Evolutionary conservation across 108 stramenopile genomes (phyloP).

Genomic region (Nannochloropsis gaditana): DNA sequence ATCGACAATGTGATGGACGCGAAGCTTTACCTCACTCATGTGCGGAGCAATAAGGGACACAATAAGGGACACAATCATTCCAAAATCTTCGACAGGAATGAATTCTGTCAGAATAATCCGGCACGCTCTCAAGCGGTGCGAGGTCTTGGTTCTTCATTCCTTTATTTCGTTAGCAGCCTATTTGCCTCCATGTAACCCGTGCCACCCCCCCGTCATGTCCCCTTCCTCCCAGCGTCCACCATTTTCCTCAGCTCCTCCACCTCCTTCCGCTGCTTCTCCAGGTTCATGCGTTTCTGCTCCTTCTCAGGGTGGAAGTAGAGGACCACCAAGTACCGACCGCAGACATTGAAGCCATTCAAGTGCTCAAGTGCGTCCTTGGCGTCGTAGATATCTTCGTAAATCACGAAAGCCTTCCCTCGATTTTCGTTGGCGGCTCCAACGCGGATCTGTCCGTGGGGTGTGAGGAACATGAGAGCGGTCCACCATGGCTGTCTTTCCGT

Average conservation of each 20-base stretch:
- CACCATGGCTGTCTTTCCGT: no score
- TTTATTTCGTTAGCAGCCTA: no score
- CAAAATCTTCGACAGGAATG: no score
- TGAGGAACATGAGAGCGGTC: background rate
- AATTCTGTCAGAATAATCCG: no score
- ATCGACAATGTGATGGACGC: no score
- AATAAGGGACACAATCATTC: no score
- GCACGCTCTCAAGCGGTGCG: no score
- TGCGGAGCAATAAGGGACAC: no score
- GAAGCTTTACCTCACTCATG: no score
- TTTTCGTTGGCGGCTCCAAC: conserved; percentile 52
- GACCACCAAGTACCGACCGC: conserved; percentile 88
- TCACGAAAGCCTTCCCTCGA: conserved; percentile 71
- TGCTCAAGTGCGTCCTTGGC: conserved; percentile 95
- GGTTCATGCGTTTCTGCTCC: conserved; percentile 68
- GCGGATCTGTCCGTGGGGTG: conserved; percentile 55
- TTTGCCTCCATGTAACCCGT: no score
- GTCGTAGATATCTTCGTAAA: conserved; percentile 88
- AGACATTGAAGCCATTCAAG: conserved; percentile 93
- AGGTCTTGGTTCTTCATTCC: no score
- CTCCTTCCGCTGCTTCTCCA: conserved; percentile 60
- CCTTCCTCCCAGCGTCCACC: background rate
- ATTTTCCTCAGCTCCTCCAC: conserved; percentile 72
- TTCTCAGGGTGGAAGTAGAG: conserved; percentile 73
- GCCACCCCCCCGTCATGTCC: background rate